Base-by-base conservation (phyloP, 768 basidiomycete species). In the Cubamyces sp. region DNA sequence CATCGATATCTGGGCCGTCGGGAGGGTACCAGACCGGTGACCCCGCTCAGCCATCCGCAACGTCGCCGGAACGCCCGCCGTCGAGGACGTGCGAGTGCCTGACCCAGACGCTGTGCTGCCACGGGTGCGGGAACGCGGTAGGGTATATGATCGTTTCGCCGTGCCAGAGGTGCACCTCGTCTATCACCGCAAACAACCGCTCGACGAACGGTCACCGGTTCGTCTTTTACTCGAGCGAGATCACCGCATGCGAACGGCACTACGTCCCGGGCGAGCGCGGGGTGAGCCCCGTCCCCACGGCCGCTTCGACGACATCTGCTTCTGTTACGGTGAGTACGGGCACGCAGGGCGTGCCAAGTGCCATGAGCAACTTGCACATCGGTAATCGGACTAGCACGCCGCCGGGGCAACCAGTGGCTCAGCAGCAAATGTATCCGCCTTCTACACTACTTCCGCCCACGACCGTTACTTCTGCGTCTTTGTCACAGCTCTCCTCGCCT, bases 201-300 rank as follows among this genome's bases (percentile, higher is more conserved):
- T 80, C 85, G 8, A 91, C 91, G 23, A 94, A 93, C 73, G 90
- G 91, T 9, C 91, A 93, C 72, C 85, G 91, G 30, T 94, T 91
- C 73, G 92, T 94, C 39, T 94, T 94, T 73, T 91, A 94, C 77
- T 88, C 87, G 42, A 82, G 73, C 64, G 87, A 88, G 73, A 84
- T 92, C 54, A 66, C 74, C 25, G 83, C 84, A 9, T 82, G 81
- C 26, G 87, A 89, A 69, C 83, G 90, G 45, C 80, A 82, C 68
- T 87, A 90, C 65, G 75, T 90, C 58, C 75, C 75, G 39, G 79
- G 82, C 61, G 90, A 92, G 71, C 82, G 82, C 26, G 88, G 88
- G 25, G 83, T 90, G 18, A 75, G 82, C 23, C 78, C 68, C 21
- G 66, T 58, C 47, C 68, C 68, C 19, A 65, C 75, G 15, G 67